Percentiles rank a stretch among this genome's conserved stretches.
Conservation (phyloP, 208 protist genomes). For the Trichomonas vaginalis region DNA sequence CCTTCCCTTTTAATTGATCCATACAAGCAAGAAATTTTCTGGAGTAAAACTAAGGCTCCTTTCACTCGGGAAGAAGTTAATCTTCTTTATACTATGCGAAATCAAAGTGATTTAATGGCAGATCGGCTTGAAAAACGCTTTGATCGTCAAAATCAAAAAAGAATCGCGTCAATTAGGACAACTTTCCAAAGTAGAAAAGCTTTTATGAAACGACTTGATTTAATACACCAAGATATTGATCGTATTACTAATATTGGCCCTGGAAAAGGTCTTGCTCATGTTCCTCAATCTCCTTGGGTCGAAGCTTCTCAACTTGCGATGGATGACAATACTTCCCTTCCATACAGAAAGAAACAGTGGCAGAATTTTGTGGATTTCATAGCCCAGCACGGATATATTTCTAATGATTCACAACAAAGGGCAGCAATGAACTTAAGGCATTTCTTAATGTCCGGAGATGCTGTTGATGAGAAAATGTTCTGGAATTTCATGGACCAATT, state of each 20-base stretch:
- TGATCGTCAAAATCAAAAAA: not conserved
- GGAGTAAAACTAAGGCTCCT: not conserved
- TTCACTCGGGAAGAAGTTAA: not conserved
- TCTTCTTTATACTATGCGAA: not conserved
- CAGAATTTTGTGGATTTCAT: not conserved
- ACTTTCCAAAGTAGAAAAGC: not conserved
- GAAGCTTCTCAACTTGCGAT: not conserved
- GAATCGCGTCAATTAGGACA: not conserved
- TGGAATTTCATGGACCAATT: not conserved
- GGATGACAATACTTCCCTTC: not conserved
- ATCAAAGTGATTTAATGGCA: not conserved
- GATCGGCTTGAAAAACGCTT: not conserved
- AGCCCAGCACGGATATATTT: not conserved
- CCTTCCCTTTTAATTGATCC: not conserved
- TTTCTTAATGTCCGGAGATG: not conserved
- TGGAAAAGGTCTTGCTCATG: not conserved
- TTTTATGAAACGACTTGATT: not conserved
- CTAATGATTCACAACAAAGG: not conserved
- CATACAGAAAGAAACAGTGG: not conserved
- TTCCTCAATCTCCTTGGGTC: not conserved
- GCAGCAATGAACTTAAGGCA: not conserved
- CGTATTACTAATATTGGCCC: not conserved
- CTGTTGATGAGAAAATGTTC: not conserved
- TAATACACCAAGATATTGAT: not conserved
- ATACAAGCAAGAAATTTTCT: not conserved